Evolutionary conservation across 2,329 filamentous ascomycete species (phyloP).

Genomic region (Fusarium stilboides): DNA sequence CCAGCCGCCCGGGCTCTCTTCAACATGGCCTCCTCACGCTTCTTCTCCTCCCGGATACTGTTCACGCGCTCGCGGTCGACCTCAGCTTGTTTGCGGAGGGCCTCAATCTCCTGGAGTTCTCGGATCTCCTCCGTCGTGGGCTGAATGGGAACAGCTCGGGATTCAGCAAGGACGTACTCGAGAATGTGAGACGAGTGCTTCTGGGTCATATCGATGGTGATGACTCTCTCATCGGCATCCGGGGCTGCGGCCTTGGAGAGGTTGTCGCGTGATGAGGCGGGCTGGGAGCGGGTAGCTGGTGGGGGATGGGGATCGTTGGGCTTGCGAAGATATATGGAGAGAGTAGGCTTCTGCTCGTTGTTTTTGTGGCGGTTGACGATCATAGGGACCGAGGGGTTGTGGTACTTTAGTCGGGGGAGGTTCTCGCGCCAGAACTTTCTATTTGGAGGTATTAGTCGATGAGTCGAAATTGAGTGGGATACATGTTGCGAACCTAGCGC

Average conservation of each 20-base stretch:
- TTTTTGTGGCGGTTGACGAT: slow-evolving; percentile 79
- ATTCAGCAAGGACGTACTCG: slow-evolving; percentile 72
- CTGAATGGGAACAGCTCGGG: slow-evolving; percentile 70
- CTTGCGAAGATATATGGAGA: slow-evolving; percentile 76
- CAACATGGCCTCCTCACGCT: slow-evolving; percentile 71
- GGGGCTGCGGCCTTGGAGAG: slow-evolving; percentile 65
- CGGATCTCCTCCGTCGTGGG: slow-evolving; percentile 72
- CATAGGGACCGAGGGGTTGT: slow-evolving; percentile 90
- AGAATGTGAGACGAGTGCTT: slow-evolving; percentile 75
- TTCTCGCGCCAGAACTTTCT: slow-evolving; percentile 92
- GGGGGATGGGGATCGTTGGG: slow-evolving; percentile 46
- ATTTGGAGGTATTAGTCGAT: slow-evolving; percentile 27
- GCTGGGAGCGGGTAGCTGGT: slow-evolving; percentile 55
- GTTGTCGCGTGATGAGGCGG: slow-evolving; percentile 64
- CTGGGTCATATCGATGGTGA: slow-evolving; percentile 75
- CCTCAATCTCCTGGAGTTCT: slow-evolving; percentile 71
- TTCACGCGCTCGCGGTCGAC: slow-evolving; percentile 69
- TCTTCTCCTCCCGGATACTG: slow-evolving; percentile 69
- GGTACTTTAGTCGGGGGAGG: slow-evolving; percentile 91
- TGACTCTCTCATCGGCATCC: slow-evolving; percentile 63
- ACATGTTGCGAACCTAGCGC: slow-evolving; percentile 72
- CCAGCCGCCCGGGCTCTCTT: slow-evolving; percentile 59
- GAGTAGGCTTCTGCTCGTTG: slow-evolving; percentile 69
- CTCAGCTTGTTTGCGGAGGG: slow-evolving; percentile 65
- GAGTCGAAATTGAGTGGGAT: slow-evolving; percentile 2